Evolutionary conservation across 768 basidiomycete species (phyloP).

Genomic region (Pleurotus platypus): DNA sequence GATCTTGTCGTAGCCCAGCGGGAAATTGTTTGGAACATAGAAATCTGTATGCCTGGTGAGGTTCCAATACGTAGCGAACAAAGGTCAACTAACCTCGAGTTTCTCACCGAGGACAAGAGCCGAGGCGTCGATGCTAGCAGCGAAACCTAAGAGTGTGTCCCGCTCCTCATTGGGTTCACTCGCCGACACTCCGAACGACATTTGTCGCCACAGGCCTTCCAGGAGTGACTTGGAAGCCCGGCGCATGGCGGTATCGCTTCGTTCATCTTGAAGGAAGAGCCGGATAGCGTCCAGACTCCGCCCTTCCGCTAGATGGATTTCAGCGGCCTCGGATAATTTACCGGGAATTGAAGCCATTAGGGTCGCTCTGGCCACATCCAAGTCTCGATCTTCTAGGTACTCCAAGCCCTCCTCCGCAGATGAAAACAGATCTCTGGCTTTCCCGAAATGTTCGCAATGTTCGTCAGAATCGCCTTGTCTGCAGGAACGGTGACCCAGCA

Average conservation of each 20-base stretch:
- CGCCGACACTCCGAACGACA: constrained; percentile 34
- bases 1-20: neutral
- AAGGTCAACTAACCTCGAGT: neutral
- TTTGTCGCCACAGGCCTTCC: constrained; percentile 40
- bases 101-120: neutral
- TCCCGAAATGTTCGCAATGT: constrained; percentile 26
- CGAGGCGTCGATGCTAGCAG: neutral
- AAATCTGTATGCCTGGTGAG: constrained; percentile 13
- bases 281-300: constrained; percentile 42
- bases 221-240: constrained; percentile 37
- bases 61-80: neutral
- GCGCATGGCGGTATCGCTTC: constrained; percentile 20
- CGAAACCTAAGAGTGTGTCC: neutral
- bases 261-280: constrained; percentile 34
- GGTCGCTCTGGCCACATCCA: constrained; percentile 44
- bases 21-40: constrained; percentile 32
- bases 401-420: constrained; percentile 49
- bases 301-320: constrained; percentile 46
- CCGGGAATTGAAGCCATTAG: constrained; percentile 37
- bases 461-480: neutral
- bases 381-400: constrained; percentile 50
- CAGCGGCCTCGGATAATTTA: constrained; percentile 46
- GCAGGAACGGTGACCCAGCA: constrained; percentile 1
- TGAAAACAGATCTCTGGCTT: constrained; percentile 44
- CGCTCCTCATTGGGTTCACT: constrained; percentile 8